Base-by-base conservation (phyloP, 495 filamentous ascomycete genomes). In the Hypoxylon crocopeplum region DNA sequence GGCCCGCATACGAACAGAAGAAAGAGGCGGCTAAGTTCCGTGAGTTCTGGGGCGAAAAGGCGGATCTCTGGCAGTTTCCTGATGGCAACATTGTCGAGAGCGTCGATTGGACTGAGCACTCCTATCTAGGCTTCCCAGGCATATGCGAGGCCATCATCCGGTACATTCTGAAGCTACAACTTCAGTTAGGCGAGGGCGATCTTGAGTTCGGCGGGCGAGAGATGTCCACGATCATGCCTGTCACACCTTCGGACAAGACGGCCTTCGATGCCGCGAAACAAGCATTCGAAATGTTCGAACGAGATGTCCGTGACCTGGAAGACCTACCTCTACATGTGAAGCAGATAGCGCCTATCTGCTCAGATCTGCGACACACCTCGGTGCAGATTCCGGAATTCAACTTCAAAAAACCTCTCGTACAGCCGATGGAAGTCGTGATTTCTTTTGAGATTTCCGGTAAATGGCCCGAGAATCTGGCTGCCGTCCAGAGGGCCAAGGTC, bases 391-490 rank as follows among this genome's bases (percentile, higher is more conserved):
- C 84, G 7, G 57, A 67, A 13, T 64, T 82, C 25, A 71, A 68
- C 11, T 60, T 69, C 11, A 60, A 69, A 20, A 76, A 75, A 39
- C 74, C 71, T 0, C 58, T 68, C 2, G 64, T 67, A 0, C 68
- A 56, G 0, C 77, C 77, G 0, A 67, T 80, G 64, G 86, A 93
- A 49, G 77, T 93, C 45, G 78, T 90, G 29, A 79, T 98, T 19
- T 92, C 93, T 59, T 97, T 98, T 63, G 94, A 98, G 75, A 90
- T 89, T 25, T 98, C 95, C 3, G 85, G 84, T 7, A 88, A 92
- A 50, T 98, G 94, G 94, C 95, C 94, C 0, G 92, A 98, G 60
- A 88, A 93, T 64, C 75, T 98, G 6, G 79, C 79, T 7, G 93
- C 94, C 2, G 93, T 98, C 37, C 94, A 98, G 69, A 84, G 90